These are phyloP conservation scores for Claviceps pazoutovae DNA, from an alignment of 2,329 filamentous ascomycete genomes.

Conservation along the genomic window DNA sequence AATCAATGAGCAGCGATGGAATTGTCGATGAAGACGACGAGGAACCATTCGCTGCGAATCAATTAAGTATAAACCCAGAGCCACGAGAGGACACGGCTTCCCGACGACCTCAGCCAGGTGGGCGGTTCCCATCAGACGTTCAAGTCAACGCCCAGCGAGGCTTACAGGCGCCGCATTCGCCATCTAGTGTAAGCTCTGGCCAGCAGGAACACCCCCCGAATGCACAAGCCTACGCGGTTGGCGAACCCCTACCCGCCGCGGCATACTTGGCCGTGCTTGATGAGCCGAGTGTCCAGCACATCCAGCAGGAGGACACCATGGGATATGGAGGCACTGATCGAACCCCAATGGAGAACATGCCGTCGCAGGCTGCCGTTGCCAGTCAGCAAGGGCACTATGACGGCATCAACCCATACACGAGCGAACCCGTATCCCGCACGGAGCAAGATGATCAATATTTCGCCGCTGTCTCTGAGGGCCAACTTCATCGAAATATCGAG, in stretches of 20 bases:
- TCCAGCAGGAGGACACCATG: constrained; percentile 8
- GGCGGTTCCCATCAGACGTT: constrained; percentile 90
- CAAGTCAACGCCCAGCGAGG: constrained; percentile 65
- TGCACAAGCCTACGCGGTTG: constrained; percentile 44
- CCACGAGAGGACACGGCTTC: constrained; percentile 36
- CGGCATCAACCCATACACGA: constrained; percentile 44
- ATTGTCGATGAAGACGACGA: constrained; percentile 63
- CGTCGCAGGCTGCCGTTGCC: constrained; percentile 36
- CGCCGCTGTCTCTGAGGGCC: constrained; percentile 7
- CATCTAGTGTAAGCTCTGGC: constrained; percentile 68
- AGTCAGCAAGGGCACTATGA: constrained; percentile 37
- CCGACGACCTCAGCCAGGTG: constrained; percentile 76
- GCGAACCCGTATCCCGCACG: constrained; percentile 22
- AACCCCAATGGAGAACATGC: constrained; percentile 33
- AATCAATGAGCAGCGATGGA: constrained; percentile 58
- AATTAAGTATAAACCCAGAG: constrained; percentile 29
- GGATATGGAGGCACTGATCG: constrained; percentile 33
- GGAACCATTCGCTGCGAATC: constrained; percentile 43
- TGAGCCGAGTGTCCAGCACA: neutral
- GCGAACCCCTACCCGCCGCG: constrained; percentile 34
- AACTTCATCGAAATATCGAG: constrained; percentile 8
- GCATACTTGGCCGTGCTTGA: constrained; percentile 17
- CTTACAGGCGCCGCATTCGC: constrained; percentile 66
- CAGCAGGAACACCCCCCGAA: constrained; percentile 30
- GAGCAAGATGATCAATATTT: constrained; percentile 8